A percentile compares a stretch with the other conserved stretches of the same genome.
Conservation (phyloP, 1,139 yeast genomes). For the Pichia sp. region DNA sequence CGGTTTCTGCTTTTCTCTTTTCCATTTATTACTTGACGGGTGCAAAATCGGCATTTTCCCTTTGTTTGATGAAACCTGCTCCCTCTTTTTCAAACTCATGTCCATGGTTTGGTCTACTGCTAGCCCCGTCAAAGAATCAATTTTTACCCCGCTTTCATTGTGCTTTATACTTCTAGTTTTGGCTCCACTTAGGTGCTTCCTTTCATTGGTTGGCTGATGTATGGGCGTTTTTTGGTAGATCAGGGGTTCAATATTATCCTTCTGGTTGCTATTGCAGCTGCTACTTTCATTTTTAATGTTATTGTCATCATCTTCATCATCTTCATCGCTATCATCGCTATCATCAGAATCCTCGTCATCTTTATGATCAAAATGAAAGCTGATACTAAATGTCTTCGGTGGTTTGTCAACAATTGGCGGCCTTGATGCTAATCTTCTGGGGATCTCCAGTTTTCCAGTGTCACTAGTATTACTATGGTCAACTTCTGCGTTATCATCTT, state of each 20-base stretch:
- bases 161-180: neutral
- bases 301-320: conserved; percentile 14
- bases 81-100: conserved; percentile 11
- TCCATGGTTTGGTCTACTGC: conserved; percentile 3
- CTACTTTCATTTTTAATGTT: neutral
- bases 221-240: neutral
- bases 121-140: conserved; percentile 16
- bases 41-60: conserved; percentile 8
- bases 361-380: conserved; percentile 16
- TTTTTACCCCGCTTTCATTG: neutral
- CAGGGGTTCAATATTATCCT: no score
- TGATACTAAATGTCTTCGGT: conserved; percentile 22
- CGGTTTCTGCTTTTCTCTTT: conserved; percentile 4
- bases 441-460: conserved; percentile 6
- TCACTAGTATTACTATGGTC: neutral
- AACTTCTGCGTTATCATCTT: neutral
- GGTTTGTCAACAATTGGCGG: conserved; percentile 22
- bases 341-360: conserved; percentile 24
- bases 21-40: conserved; percentile 11
- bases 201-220: neutral
- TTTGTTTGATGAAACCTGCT: conserved; percentile 9
- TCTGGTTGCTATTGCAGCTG: neutral
- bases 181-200: no score
- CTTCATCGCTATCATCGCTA: conserved; percentile 23
- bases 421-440: conserved; percentile 18